These are phyloP conservation scores for Pistacia vera DNA, from an alignment of 345 rosid species.

Conservation along the genomic window DNA sequence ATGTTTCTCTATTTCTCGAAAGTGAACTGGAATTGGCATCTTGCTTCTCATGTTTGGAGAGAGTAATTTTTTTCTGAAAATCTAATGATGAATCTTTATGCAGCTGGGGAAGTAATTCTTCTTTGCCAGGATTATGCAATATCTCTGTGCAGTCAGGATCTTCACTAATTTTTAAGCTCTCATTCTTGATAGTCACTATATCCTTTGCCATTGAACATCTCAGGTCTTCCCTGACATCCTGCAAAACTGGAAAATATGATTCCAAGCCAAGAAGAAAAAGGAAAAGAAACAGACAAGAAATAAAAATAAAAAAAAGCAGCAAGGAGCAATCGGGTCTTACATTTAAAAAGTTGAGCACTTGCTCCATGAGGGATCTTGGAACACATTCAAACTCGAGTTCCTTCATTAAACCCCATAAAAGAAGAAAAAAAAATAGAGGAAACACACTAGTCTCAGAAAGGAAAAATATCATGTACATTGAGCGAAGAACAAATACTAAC, in stretches of 20 bases:
- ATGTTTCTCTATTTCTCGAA: slow-evolving; percentile 45
- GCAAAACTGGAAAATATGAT: slow-evolving; percentile 39
- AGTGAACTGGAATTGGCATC: slow-evolving; percentile 43
- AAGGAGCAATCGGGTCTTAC: slow-evolving; percentile 39
- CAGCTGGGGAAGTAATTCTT: slow-evolving; percentile 30
- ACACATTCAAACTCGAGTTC: slow-evolving; percentile 91
- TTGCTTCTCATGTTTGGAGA: slow-evolving; percentile 68
- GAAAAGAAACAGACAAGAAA: no score
- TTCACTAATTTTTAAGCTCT: slow-evolving; percentile 64
- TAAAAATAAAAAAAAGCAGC: slow-evolving; percentile 4
- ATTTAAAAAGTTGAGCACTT: slow-evolving; percentile 77
- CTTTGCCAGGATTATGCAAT: slow-evolving; percentile 28
- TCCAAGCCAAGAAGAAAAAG: slow-evolving; percentile 17
- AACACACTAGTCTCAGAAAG: slow-evolving; percentile 10
- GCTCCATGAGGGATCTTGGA: slow-evolving; percentile 91
- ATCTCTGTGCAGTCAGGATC: slow-evolving; percentile 26
- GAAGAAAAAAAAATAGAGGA: neutral
- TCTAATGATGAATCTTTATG: slow-evolving; percentile 45
- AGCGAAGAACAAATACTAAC: neutral
- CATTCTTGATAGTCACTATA: slow-evolving; percentile 67
- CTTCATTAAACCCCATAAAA: slow-evolving; percentile 45
- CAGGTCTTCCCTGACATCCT: slow-evolving; percentile 91
- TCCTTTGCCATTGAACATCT: slow-evolving; percentile 96
- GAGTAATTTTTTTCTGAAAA: slow-evolving; percentile 82
- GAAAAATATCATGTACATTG: neutral